Evolutionary conservation across 2,329 filamentous ascomycete species (phyloP).

Genomic region (Cladosporium colombiae): DNA sequence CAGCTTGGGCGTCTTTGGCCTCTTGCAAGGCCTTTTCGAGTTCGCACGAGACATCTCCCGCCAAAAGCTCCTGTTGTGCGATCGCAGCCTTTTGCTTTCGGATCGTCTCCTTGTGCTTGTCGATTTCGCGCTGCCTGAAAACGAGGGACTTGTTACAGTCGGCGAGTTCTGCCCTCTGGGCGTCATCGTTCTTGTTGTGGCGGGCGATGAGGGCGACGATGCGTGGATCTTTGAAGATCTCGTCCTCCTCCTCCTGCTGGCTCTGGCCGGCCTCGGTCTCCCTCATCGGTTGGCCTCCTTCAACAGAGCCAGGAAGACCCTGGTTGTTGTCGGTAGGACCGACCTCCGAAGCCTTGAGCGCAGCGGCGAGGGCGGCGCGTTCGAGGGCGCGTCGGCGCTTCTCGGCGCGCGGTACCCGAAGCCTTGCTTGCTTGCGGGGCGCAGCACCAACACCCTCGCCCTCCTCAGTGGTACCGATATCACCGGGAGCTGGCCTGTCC

Average conservation of each 20-base stretch:
- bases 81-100: too few species aligned
- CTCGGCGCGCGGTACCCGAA: background rate
- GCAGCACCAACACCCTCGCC: background rate
- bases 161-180: background rate
- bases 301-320: conserved; percentile 12
- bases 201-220: background rate
- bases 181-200: background rate
- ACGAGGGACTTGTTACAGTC: background rate
- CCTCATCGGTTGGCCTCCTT: background rate
- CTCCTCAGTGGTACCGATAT: background rate
- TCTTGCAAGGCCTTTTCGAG: background rate
- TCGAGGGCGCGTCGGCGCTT: background rate
- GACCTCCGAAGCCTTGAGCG: background rate
- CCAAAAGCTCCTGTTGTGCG: background rate
- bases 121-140: background rate
- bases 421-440: background rate
- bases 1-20: background rate
- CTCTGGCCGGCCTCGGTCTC: background rate
- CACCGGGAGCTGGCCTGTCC: background rate
- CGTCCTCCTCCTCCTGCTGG: conserved; percentile 3
- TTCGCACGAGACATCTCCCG: background rate
- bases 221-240: background rate
- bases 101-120: background rate
- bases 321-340: conserved; percentile 2
- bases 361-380: background rate